Base-by-base conservation (phyloP, 805 yeast species). In the Torulaspora gathmanii region DNA sequence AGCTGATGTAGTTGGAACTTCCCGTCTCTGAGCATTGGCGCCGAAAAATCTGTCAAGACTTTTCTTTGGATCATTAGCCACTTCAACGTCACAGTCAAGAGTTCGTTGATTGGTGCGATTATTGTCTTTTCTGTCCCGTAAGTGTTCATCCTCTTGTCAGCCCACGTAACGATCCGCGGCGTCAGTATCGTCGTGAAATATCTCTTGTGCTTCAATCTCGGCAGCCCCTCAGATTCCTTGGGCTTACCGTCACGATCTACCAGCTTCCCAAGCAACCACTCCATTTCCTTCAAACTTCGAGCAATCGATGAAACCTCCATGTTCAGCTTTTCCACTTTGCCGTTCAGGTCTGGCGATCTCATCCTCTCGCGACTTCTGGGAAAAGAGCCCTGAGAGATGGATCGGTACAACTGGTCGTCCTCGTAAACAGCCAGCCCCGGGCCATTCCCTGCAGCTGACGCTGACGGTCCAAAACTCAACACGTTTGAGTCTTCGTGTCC, bases 21-120 rank as follows among this genome's bases (percentile, higher is more conserved):
- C 37, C 47, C 48, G 19, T 50, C 41, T 16, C 51, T 45, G 13
- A 42, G 33, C 5, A 49, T 35, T 4, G 61, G 62, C n/a, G 53
- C 50, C 12, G 60, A 50, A 30, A 53, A 54, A 42, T 58, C 62
- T 20, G 58, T 51, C 26, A 55, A n/a, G 28, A 51, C 51, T 33
- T 57, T 58, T 26, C 51, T 46, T 42, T 60, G 54, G 22, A 55
- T 45, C 6, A 60, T 37, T 39, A 58, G 53, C 61, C 63, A 61
- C 46, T 57, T 60, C 28, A 56, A 42, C 3, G 57, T 46, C 1
- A 50, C 45, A 2, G 53, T 46, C 15, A 56, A 29, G 2, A 58
- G 46, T 13, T 53, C 44, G 28, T 42, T 49, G 3, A 62, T 40
- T 2, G 67, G 65, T 4, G 36, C 12, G 13, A 55, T 34, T 19